Base-by-base conservation (phyloP, 2,329 filamentous ascomycete genomes). In the Laburnicola sp. region DNA sequence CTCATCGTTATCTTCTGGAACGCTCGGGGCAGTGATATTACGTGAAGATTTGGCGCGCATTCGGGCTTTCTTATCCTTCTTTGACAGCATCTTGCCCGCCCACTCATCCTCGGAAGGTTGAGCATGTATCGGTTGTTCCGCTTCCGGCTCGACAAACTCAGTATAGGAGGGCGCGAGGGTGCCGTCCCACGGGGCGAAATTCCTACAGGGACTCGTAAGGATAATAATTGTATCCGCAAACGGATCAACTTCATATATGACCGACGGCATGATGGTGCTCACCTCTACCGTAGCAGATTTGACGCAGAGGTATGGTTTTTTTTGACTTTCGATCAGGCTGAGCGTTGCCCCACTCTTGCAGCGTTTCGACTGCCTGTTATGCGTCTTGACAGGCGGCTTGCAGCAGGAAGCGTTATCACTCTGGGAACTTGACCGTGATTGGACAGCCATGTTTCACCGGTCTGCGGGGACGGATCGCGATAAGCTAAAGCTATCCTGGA, bases 321-420 rank as follows among this genome's bases (percentile, higher is more conserved):
- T 36, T 35, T 45, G 42, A 36, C 30, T 23, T 45, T 35, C 28
- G 11, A 45, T 45, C 32, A 45, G 34, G 32, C 34, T 46, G 44
- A 31, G 34, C 32, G 25, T n/a, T 30, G 35, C 44, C 34, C 31
- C 44, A 27, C 9, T 46, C 41, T 35, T 45, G 41, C 42, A 45
- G 42, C 31, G 36, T 30, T 30, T 11, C 34, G 5, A n/a, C 11
- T 23, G 23, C 25, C 2, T 32, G 22, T 38, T 22, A 6, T 46
- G 5, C 11, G 34, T 25, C 32, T 46, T 38, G 34, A 25, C 23
- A 46, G 34, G 44, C 34, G 5, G 25, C 16, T 46, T 30, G 21
- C 10, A 38, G 44, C 34, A 38, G 35, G 45, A 47, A 47, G 35
- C 27, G 45, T 40, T 32, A 40, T 27, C 41, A 23, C 28, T 44